A percentile compares a stretch with the other conserved stretches of the same genome.
phyloP scores from a whole-genome alignment of 108 stramenopile genomes.

The Nitzschia sp. region DNA sequence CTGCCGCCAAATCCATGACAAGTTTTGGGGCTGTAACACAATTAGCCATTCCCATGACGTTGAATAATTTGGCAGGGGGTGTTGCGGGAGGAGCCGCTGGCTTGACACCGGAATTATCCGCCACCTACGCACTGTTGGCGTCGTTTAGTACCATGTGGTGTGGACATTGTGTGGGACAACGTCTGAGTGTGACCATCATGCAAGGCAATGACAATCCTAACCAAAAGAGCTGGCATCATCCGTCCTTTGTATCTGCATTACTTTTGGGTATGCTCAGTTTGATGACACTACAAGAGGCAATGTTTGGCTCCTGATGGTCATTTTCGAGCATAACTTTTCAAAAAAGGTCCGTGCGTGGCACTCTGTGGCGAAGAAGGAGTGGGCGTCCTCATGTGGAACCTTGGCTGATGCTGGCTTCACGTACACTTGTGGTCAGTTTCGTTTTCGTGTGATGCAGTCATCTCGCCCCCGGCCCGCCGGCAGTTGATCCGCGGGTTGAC shows the following conservation, averaged over 20 bases:
- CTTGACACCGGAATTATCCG: slow-evolving; percentile 27
- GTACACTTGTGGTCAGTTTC: too few relatives aligned
- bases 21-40: slow-evolving; percentile 6
- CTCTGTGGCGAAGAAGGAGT: too few relatives aligned
- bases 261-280: slow-evolving; percentile 12
- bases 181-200: neutral
- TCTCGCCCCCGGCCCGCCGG: too few relatives aligned
- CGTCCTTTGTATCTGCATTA: slow-evolving; percentile 4
- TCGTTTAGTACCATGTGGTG: slow-evolving; percentile 35
- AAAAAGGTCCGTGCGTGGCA: too few relatives aligned
- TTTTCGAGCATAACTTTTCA: too few relatives aligned
- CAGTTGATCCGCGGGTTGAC: too few relatives aligned
- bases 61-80: slow-evolving; percentile 61
- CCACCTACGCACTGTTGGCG: slow-evolving; percentile 28
- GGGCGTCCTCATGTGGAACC: too few relatives aligned
- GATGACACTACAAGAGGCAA: slow-evolving; percentile 18
- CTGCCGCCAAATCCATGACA: neutral
- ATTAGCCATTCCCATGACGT: slow-evolving; percentile 54
- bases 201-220: neutral
- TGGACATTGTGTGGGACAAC: slow-evolving; percentile 25
- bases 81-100: slow-evolving; percentile 52
- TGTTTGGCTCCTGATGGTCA: too few relatives aligned
- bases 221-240: neutral
- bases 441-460: too few relatives aligned
- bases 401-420: too few relatives aligned